Base-by-base conservation (phyloP, 129 eudicot species). In the Kitagawia praeruptora region DNA sequence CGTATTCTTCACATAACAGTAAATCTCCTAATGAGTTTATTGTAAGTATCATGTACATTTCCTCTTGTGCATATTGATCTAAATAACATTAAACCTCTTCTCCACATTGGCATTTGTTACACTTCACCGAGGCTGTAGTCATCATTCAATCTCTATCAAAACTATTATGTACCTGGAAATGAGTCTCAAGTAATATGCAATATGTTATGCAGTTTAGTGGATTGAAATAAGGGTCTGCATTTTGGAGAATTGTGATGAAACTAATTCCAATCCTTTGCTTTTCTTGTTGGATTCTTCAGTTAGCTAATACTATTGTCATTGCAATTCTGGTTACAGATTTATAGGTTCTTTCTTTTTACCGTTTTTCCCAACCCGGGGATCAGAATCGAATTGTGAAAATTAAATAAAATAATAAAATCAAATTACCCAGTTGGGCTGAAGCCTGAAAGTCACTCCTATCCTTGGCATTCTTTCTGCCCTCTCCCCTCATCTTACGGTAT, bases 381-480 rank as follows among this genome's bases (percentile, higher is more conserved):
- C n/a, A n/a, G n/a, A n/a, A n/a, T n/a, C n/a, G n/a, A n/a, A n/a
- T n/a, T n/a, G n/a, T n/a, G n/a, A n/a, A n/a, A 75, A 18, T 2
- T 27, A 28, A 4, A 25, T 78, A 12, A 15, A 11, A 46, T 34
- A 46, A 9, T 31, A 19, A 19, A 15, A 1, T 0, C 6, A 14
- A 44, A 18, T 34, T 46, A 67, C 44, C 27, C 48, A 34, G 21
- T 67, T 46, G 7, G 78, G 16, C 81, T 61, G n/a, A 75, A 8
- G 78, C 16, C 79, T 61, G 34, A 75, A 8, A 75, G 38, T 41
- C 5, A 46, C 77, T 13, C 2, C 19, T 41, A 10, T 44, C 47
- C 73, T 83, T 66, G 77, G 16, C 51, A 16, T 28, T 51, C 38
- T 56, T 70, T 40, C 34, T 16, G 76, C 74, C 80, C 66, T 6